A percentile compares a stretch with the other conserved stretches of the same genome.
Conservation (phyloP, 345 rosid genomes). For the Salix udensis region DNA sequence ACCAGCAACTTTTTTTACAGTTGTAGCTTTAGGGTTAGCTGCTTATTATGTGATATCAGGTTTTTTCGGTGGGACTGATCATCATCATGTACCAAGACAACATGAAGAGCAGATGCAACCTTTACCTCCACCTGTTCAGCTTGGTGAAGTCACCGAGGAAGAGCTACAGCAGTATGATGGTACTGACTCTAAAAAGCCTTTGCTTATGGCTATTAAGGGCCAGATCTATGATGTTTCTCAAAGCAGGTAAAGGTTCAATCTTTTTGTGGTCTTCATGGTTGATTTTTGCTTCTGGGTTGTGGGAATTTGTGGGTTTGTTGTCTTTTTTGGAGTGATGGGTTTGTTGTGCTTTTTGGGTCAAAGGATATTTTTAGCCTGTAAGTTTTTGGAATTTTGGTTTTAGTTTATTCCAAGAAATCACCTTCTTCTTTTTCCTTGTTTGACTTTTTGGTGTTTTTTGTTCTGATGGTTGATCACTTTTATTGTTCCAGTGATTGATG, state of each 20-base stretch:
- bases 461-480: neutral
- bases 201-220: slow-evolving; percentile 96
- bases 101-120: slow-evolving; percentile 61
- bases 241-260: slow-evolving; percentile 56
- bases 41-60: slow-evolving; percentile 65
- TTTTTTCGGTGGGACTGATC: slow-evolving; percentile 54
- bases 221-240: slow-evolving; percentile 99
- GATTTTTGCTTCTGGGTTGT: neutral
- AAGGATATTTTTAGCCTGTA: neutral
- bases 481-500: neutral
- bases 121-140: slow-evolving; percentile 77
- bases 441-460: neutral
- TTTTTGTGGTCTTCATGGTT: neutral
- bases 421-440: neutral
- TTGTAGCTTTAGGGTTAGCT: slow-evolving; percentile 62
- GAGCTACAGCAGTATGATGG: slow-evolving; percentile 88
- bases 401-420: neutral
- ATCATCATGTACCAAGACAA: slow-evolving; percentile 37
- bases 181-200: slow-evolving; percentile 70
- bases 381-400: neutral
- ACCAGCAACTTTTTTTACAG: slow-evolving; percentile 70
- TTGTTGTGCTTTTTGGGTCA: neutral
- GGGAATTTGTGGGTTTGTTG: neutral
- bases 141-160: slow-evolving; percentile 82
- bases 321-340: neutral